Evolutionary conservation across 345 rosid species (phyloP).

Genomic region (Noccaea caerulescens): DNA sequence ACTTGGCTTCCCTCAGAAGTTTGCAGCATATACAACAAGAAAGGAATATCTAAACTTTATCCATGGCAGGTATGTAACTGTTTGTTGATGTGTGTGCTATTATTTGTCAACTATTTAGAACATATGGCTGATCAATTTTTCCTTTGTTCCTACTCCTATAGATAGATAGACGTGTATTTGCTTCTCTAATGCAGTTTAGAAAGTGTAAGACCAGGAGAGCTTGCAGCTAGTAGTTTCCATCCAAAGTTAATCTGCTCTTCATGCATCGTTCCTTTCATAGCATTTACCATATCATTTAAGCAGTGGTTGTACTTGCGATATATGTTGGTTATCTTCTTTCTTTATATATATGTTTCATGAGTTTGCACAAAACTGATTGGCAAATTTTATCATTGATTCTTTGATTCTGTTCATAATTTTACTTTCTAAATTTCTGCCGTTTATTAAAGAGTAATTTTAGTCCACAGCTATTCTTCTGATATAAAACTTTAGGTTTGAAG

Average conservation of each 20-base stretch:
- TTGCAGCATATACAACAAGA: constrained; percentile 72
- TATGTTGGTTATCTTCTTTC: constrained; percentile 20
- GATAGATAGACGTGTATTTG: constrained; percentile 20
- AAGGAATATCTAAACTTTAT: constrained; percentile 82
- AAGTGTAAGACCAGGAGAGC: constrained; percentile 20
- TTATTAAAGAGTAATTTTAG: constrained; percentile 5
- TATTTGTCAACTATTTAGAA: constrained; percentile 13
- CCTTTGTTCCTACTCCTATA: constrained; percentile 18
- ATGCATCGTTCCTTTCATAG: constrained; percentile 18
- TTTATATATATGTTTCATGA: neutral
- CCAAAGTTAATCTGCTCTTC: constrained; percentile 17
- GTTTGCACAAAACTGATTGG: constrained; percentile 2
- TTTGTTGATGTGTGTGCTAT: constrained; percentile 21
- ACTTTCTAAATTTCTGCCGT: neutral
- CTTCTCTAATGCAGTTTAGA: constrained; percentile 20
- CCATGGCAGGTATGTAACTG: constrained; percentile 83
- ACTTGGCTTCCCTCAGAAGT: constrained; percentile 88
- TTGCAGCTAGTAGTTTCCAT: constrained; percentile 22
- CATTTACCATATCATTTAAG: constrained; percentile 16
- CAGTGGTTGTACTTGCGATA: constrained; percentile 8
- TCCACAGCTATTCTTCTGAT: neutral
- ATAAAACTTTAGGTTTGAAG: neutral
- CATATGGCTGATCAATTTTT: constrained; percentile 15
- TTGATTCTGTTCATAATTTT: constrained; percentile 13
- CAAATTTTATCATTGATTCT: neutral